Evolutionary conservation across 352 stramenopile genomes (phyloP), one percentile per base, ranked within the genome.

Genomic region (Globisporangium carolinianum): DNA sequence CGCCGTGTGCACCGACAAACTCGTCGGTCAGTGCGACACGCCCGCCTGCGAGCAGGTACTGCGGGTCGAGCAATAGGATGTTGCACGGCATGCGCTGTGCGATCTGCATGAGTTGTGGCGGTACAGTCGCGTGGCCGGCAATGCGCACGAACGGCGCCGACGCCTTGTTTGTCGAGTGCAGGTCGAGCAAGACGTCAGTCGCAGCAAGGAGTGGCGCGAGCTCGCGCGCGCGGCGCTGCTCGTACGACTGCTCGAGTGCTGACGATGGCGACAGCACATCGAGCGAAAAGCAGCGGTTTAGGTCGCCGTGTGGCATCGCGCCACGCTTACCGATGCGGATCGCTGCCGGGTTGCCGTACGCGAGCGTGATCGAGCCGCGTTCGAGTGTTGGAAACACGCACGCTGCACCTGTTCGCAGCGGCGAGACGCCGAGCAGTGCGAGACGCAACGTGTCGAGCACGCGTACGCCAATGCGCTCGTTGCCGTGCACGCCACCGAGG

Each of bases 131-230:
- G 55, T 73, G 59, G 5, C 79, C 82, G 1, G 78, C 75, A 35
- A 92, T 53, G 43, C 79, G 76, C 39, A 89, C 63, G 45, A 92
- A 92, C 9, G 79, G 79, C 24, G 60, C 59, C 4, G 82, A 90
- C 35, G 78, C 75, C 47, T 87, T 87, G 66, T 92, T 92, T 18
- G 82, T 89, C 66, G 82, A 87, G 60, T 92, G 82, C 46, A 90
- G 56, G 61, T 92, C 78, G 51, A 92, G 57, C 57, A 92, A 55
- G 51, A 92, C 51, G 65, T 90, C 72, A 46, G 64, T 83, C 8
- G 61, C 12, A 4, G 67, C 73, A 6, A 89, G 66, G 45, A 87
- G 53, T 38, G 82, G 70, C 37, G 74, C 79, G 35, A 92, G 69
- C 58, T 84, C 67, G 5, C 68, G 67, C 32, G 79, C 82, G 4